Evolutionary conservation across 2,329 filamentous ascomycete species (phyloP).

Genomic region (Blumeriella jaapii): DNA sequence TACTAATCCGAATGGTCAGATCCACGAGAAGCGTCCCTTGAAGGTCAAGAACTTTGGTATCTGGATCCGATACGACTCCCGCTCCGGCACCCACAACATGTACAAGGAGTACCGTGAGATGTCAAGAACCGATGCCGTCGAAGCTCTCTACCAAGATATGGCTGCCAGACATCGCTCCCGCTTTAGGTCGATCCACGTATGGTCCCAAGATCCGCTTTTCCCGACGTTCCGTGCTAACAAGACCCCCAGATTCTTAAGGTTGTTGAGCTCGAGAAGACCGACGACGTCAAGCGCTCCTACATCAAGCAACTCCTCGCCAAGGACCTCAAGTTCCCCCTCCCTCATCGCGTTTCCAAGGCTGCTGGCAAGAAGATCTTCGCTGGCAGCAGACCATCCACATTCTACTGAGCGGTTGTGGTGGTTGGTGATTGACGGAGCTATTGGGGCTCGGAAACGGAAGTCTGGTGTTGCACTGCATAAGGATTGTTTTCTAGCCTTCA

Average conservation of each 20-base stretch:
- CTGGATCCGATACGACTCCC: constrained; percentile 99
- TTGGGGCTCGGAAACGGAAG: constrained; percentile 21
- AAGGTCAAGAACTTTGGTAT: constrained; percentile 99
- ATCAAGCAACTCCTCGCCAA: constrained; percentile 97
- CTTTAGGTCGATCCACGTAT: constrained; percentile 97
- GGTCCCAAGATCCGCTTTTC: constrained; percentile 37
- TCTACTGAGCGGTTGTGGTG: constrained; percentile 50
- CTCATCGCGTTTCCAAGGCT: constrained; percentile 84
- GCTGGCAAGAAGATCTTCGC: constrained; percentile 84
- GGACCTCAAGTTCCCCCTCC: constrained; percentile 95
- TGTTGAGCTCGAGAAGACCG: constrained; percentile 88
- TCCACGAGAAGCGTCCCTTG: constrained; percentile 96
- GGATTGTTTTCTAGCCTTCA: constrained; percentile 28
- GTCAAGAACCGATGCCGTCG: constrained; percentile 88
- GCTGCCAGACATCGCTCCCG: constrained; percentile 95
- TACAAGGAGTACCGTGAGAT: constrained; percentile 99
- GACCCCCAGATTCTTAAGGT: constrained; percentile 80
- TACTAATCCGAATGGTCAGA: constrained; percentile 39
- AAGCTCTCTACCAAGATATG: constrained; percentile 99
- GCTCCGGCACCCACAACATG: constrained; percentile 99
- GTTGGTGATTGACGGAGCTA: constrained; percentile 7
- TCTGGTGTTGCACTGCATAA: constrained; percentile 26
- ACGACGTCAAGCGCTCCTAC: constrained; percentile 95
- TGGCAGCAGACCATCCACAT: constrained; percentile 88
- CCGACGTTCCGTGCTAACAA: constrained; percentile 6